These are phyloP conservation scores for Gastrolobium villosum DNA, from an alignment of 306 rosid species.

Conservation along the genomic window DNA sequence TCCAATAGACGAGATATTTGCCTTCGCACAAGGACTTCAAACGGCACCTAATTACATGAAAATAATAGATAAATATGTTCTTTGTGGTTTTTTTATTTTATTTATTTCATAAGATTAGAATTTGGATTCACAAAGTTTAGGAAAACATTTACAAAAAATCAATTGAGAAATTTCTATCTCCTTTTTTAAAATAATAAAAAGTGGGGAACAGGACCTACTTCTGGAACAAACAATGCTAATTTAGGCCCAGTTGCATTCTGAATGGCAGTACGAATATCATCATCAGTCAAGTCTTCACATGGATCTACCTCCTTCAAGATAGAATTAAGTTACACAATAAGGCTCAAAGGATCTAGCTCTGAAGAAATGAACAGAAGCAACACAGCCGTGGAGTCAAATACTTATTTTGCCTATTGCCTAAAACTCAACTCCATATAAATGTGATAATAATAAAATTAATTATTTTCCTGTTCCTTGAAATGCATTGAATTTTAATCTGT, in stretches of 20 bases:
- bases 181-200: not conserved
- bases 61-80: constrained; percentile 39
- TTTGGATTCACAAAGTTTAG: constrained; percentile 21
- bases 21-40: constrained; percentile 95
- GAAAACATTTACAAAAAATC: not conserved
- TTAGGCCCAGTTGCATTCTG: constrained; percentile 98
- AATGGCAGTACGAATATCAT: constrained; percentile 96
- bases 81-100: not conserved
- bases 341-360: constrained; percentile 36
- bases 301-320: constrained; percentile 96
- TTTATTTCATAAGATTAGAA: not conserved
- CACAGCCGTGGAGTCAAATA: constrained; percentile 16
- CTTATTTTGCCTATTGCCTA: not conserved
- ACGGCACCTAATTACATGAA: constrained; percentile 75
- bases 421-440: not conserved
- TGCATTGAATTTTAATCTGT: not conserved
- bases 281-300: constrained; percentile 98
- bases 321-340: constrained; percentile 44
- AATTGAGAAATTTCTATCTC: not conserved
- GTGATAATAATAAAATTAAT: not conserved
- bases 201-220: constrained; percentile 62
- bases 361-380: constrained; percentile 39
- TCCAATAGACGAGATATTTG: constrained; percentile 92
- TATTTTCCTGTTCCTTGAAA: constrained; percentile 4
- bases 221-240: constrained; percentile 96